phyloP scores from a whole-genome alignment of 2,329 filamentous ascomycete genomes.

The Aspergillus tanneri region DNA sequence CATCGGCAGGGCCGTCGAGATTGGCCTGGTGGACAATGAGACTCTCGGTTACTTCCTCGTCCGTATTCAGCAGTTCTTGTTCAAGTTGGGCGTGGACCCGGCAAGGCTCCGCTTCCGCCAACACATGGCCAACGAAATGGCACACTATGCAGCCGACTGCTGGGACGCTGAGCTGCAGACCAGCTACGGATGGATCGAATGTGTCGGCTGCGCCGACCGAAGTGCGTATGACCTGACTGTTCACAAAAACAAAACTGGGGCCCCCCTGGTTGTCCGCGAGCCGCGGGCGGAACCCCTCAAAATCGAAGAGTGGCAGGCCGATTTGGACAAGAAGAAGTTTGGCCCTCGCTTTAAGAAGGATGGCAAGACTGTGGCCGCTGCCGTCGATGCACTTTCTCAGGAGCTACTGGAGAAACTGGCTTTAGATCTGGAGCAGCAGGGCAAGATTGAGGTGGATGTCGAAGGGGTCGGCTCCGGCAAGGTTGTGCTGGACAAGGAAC shows the following conservation, averaged over 20 bases:
- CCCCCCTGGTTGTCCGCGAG: slow-evolving; percentile 81
- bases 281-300: slow-evolving; percentile 72
- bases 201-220: slow-evolving; percentile 92
- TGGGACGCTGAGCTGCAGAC: slow-evolving; percentile 95
- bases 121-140: slow-evolving; percentile 89
- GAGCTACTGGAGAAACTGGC: slow-evolving; percentile 77
- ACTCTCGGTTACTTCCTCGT: slow-evolving; percentile 97
- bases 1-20: slow-evolving; percentile 82
- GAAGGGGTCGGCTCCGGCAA: slow-evolving; percentile 65
- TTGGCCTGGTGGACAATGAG: slow-evolving; percentile 88
- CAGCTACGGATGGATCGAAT: slow-evolving; percentile 96
- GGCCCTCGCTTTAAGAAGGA: slow-evolving; percentile 95
- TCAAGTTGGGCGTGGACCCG: slow-evolving; percentile 82
- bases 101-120: slow-evolving; percentile 93
- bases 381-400: slow-evolving; percentile 73
- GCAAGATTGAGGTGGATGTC: slow-evolving; percentile 76
- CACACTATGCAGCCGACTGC: slow-evolving; percentile 94
- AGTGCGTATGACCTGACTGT: slow-evolving; percentile 93
- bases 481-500: slow-evolving; percentile 74
- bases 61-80: slow-evolving; percentile 85
- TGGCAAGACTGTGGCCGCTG: slow-evolving; percentile 78
- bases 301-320: slow-evolving; percentile 83
- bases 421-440: slow-evolving; percentile 68
- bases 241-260: slow-evolving; percentile 88
- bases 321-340: slow-evolving; percentile 92